These are phyloP conservation scores for Beauveria sp. DNA, from an alignment of 2,329 filamentous ascomycete species.

Conservation along the genomic window DNA sequence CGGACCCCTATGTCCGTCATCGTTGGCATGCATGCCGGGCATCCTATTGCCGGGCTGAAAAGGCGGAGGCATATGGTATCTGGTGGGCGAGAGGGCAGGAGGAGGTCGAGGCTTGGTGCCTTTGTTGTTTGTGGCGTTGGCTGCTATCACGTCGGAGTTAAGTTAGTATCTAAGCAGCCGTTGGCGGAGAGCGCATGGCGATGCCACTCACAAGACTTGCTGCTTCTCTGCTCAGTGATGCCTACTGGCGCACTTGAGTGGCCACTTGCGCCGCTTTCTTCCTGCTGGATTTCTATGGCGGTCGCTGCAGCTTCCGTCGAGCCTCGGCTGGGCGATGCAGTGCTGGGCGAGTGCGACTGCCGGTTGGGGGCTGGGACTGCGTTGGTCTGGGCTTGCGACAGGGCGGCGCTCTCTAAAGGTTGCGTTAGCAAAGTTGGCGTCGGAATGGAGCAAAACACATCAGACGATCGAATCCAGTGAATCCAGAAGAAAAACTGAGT, in stretches of 20 bases:
- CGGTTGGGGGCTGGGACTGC: background rate
- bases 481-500: background rate
- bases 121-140: slow-evolving; percentile 13
- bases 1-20: slow-evolving; percentile 24
- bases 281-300: background rate
- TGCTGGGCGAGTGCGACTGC: background rate
- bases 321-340: background rate
- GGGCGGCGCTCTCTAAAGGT: background rate
- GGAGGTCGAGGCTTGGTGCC: slow-evolving; percentile 21
- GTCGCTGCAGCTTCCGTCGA: slow-evolving; percentile 1
- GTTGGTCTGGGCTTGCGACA: background rate
- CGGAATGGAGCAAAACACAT: background rate
- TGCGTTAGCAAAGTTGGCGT: background rate
- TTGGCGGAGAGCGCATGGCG: background rate
- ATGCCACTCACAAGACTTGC: slow-evolving; percentile 13
- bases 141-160: slow-evolving; percentile 12
- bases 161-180: slow-evolving; percentile 7
- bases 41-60: slow-evolving; percentile 31
- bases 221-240: slow-evolving; percentile 1
- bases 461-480: background rate
- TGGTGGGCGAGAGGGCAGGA: slow-evolving; percentile 24
- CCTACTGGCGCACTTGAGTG: background rate
- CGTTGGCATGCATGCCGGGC: slow-evolving; percentile 23
- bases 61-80: slow-evolving; percentile 36
- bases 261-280: background rate